Evolutionary conservation across 2,329 filamentous ascomycete species (phyloP).

Genomic region (Colletotrichum noveboracense): DNA sequence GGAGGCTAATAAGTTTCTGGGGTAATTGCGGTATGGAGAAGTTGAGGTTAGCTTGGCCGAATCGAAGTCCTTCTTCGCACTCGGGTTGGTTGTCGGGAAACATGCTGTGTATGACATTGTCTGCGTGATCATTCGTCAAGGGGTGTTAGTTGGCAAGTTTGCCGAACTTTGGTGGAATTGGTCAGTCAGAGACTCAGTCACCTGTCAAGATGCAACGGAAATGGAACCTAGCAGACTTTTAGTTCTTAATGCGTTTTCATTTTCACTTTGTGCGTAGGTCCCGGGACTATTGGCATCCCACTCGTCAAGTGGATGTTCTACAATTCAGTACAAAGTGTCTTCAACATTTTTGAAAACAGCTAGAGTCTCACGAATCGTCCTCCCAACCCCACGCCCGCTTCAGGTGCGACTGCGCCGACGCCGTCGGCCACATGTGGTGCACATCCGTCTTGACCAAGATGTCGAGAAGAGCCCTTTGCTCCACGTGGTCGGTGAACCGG

Average conservation of each 20-base stretch:
- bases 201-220: background rate
- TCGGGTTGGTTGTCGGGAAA: background rate
- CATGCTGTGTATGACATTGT: background rate
- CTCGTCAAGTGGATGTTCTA: background rate
- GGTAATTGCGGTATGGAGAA: background rate
- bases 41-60: background rate
- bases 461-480: conserved; percentile 53
- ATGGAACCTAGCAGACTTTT: background rate
- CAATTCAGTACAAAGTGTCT: background rate
- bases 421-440: conserved; percentile 57
- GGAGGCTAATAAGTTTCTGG: background rate
- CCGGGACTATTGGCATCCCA: background rate
- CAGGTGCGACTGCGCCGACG: conserved; percentile 48
- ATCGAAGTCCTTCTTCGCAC: background rate
- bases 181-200: background rate
- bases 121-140: background rate
- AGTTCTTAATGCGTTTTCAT: background rate
- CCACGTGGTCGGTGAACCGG: conserved; percentile 46
- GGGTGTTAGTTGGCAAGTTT: background rate
- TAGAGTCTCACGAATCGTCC: background rate
- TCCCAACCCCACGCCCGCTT: conserved; percentile 55
- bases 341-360: background rate
- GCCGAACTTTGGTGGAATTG: background rate
- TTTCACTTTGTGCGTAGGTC: background rate
- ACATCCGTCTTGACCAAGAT: conserved; percentile 51